Evolutionary conservation across 805 yeast genomes (phyloP).

Genomic region (Hagleromyces aurorensis): DNA sequence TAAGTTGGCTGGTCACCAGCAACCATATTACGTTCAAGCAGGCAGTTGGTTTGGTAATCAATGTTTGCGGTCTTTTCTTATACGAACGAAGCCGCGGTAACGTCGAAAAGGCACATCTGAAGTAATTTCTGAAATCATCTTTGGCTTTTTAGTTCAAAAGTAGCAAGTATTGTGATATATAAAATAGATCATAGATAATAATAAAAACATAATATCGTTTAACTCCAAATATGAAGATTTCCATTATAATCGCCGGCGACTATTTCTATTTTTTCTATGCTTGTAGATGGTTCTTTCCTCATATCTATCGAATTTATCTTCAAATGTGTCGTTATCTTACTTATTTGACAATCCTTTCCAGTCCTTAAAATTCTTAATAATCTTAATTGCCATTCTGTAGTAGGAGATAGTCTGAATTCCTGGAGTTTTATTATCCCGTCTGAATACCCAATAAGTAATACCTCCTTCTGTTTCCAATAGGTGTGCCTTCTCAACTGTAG

Average conservation of each 20-base stretch:
- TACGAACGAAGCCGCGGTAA: constrained; percentile 42
- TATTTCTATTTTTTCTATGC: constrained; percentile 35
- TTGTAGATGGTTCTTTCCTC: constrained; percentile 5
- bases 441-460: constrained; percentile 33
- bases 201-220: constrained; percentile 3
- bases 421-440: constrained; percentile 27
- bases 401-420: constrained; percentile 23
- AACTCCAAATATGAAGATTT: constrained; percentile 41
- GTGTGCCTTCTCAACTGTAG: constrained; percentile 28
- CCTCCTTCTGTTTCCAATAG: constrained; percentile 33
- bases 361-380: constrained; percentile 21
- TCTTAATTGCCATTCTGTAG: constrained; percentile 19
- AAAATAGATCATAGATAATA: background rate
- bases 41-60: constrained; percentile 41
- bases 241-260: constrained; percentile 51
- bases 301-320: constrained; percentile 5
- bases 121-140: constrained; percentile 1
- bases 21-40: constrained; percentile 41
- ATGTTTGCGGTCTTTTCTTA: constrained; percentile 49
- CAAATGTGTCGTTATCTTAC: constrained; percentile 10
- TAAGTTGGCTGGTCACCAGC: constrained; percentile 62
- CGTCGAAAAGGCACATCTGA: constrained; percentile 5
- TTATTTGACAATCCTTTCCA: constrained; percentile 10
- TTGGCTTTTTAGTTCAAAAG: background rate
- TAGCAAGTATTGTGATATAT: background rate